Evolutionary conservation across 2,329 filamentous ascomycete genomes (phyloP).

Genomic region (Penicillium decumbens): DNA sequence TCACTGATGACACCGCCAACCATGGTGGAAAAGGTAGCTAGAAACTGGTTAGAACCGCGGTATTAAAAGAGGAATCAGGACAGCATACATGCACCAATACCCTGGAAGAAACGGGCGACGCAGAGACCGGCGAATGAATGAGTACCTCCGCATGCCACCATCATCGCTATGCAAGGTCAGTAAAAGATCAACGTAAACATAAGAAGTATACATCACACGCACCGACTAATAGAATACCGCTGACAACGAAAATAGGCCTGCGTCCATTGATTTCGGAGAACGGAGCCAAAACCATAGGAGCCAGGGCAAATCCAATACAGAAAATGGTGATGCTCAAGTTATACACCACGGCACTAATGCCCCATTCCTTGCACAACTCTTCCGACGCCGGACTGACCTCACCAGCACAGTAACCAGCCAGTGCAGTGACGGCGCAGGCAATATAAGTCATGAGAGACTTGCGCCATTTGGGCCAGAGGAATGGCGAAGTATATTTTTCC

Average conservation of each 20-base stretch:
- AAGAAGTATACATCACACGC: constrained; percentile 3
- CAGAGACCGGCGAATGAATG: constrained; percentile 67
- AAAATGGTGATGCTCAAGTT: constrained; percentile 75
- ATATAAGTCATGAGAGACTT: constrained; percentile 69
- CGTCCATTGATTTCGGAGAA: constrained; percentile 86
- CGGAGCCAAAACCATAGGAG: constrained; percentile 83
- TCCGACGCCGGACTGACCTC: constrained; percentile 67
- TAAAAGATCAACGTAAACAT: background rate
- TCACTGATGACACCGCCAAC: constrained; percentile 89
- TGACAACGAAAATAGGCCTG: constrained; percentile 71
- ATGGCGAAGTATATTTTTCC: constrained; percentile 62
- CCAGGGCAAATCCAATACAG: constrained; percentile 72
- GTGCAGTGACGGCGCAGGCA: constrained; percentile 68
- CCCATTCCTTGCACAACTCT: constrained; percentile 63
- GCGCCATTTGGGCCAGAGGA: constrained; percentile 64
- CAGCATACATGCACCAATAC: constrained; percentile 66
- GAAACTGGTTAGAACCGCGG: background rate
- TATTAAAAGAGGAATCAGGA: constrained; percentile 4
- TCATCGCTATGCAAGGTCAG: constrained; percentile 10
- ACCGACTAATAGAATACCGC: constrained; percentile 65
- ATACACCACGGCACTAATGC: constrained; percentile 61
- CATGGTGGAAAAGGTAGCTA: constrained; percentile 71
- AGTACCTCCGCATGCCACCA: constrained; percentile 65
- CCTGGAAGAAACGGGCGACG: constrained; percentile 68
- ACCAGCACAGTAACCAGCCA: constrained; percentile 77